A percentile compares a stretch with the other conserved stretches of the same genome.
Conservation (phyloP, 2,329 filamentous ascomycete genomes). For the Aspergillus tubingensis region DNA sequence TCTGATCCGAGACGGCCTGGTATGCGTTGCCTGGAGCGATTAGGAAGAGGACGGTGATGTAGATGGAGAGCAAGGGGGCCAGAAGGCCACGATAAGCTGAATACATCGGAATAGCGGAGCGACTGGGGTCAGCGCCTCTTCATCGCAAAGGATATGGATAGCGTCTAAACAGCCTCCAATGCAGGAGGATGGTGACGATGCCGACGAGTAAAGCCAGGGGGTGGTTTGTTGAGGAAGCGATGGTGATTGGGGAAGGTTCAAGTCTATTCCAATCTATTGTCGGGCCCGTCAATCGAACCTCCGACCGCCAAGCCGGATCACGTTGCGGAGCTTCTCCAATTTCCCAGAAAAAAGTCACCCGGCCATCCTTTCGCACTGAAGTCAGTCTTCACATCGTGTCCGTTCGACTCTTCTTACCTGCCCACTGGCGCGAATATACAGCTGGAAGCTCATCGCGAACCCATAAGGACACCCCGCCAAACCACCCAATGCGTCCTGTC, state of each 20-base stretch:
- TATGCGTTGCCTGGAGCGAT: slow-evolving; percentile 48
- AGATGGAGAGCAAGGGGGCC: slow-evolving; percentile 28
- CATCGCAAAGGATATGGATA: background rate
- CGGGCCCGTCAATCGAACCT: background rate
- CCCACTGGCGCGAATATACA: background rate
- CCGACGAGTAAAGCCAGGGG: background rate
- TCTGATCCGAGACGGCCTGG: slow-evolving; percentile 69
- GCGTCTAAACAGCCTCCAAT: background rate
- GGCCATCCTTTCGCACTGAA: background rate
- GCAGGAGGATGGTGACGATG: background rate
- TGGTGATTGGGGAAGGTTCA: background rate
- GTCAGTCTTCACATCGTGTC: too few species aligned
- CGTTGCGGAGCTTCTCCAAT: background rate
- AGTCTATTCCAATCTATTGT: background rate
- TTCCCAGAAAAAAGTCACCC: background rate
- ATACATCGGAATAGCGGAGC: slow-evolving; percentile 22
- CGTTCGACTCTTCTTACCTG: background rate
- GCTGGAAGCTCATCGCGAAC: too few species aligned
- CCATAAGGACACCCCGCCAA: too few species aligned
- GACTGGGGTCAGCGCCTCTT: background rate
- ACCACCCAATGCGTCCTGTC: slow-evolving; percentile 25
- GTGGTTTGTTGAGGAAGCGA: background rate
- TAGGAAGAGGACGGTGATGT: slow-evolving; percentile 28
- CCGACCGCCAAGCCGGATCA: slow-evolving; percentile 9
- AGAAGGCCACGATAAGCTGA: slow-evolving; percentile 31